Conservation (phyloP, 768 basidiomycete species). For the Leucosporidium creatinivorum region DNA sequence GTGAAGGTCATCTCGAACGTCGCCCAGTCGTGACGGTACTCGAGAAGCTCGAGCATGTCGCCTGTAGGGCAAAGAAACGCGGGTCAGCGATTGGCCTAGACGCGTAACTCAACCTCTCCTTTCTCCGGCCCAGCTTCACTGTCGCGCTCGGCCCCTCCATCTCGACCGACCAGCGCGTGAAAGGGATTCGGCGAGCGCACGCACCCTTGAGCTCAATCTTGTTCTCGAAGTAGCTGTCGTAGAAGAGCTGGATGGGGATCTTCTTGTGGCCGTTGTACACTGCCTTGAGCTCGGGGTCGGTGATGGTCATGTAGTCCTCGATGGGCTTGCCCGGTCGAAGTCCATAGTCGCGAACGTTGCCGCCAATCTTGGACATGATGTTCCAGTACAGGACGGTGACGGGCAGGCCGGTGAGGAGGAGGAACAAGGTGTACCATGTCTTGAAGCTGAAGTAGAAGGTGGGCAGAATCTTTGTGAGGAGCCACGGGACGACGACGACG, state of each 20-base stretch:
- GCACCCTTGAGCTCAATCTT: constrained; percentile 93
- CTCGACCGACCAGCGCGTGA: background rate
- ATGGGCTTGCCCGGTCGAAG: constrained; percentile 83
- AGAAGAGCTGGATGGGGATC: constrained; percentile 95
- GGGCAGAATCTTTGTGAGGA: constrained; percentile 62
- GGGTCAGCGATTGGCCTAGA: no score
- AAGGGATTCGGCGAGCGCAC: constrained; percentile 25
- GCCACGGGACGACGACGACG: constrained; percentile 70
- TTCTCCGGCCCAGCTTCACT: background rate
- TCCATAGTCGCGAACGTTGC: constrained; percentile 60
- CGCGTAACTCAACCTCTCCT: no score
- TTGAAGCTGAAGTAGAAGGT: constrained; percentile 74
- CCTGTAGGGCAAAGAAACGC: constrained; percentile 47
- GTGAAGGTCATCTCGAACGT: constrained; percentile 82
- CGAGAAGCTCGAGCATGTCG: constrained; percentile 86
- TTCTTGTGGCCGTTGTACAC: constrained; percentile 77
- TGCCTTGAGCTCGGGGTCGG: constrained; percentile 69
- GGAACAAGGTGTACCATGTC: constrained; percentile 70
- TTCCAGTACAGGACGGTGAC: constrained; percentile 83
- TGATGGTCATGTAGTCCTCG: constrained; percentile 83
- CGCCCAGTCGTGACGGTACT: constrained; percentile 92
- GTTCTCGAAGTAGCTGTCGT: constrained; percentile 93
- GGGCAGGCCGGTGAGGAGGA: constrained; percentile 66
- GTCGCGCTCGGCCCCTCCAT: no score
- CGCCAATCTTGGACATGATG: constrained; percentile 70